Evolutionary conservation across 768 basidiomycete species (phyloP).

Genomic region (Tylopilus plumbeoviolaceoides): DNA sequence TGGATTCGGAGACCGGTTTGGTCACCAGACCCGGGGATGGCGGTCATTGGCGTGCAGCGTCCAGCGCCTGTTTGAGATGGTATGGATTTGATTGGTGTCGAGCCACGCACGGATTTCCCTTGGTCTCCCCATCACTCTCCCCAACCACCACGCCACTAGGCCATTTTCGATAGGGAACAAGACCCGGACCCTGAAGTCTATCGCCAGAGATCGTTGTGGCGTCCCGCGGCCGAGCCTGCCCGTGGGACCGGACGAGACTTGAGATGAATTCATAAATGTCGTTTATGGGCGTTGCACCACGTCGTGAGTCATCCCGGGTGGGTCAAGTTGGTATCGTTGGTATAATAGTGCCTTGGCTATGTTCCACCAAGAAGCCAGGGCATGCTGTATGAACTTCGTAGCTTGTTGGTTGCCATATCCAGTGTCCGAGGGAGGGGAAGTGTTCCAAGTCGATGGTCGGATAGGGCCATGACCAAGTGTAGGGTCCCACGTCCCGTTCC

Average conservation of each 20-base stretch:
- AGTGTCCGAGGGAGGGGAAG: neutral
- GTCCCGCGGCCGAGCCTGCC: constrained; percentile 13
- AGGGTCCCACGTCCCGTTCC: constrained; percentile 6
- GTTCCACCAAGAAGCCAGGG: neutral
- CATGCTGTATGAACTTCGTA: constrained; percentile 5
- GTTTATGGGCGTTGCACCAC: neutral
- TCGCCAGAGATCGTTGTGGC: constrained; percentile 10
- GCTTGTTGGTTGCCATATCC: neutral
- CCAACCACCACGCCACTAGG: neutral
- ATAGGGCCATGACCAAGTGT: neutral
- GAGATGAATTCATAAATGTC: constrained; percentile 8
- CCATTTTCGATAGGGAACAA: neutral
- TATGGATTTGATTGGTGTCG: neutral
- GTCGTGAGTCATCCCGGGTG: neutral
- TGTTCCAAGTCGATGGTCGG: neutral
- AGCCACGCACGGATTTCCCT: neutral
- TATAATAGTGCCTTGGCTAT: neutral
- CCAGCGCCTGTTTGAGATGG: neutral
- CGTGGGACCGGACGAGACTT: neutral
- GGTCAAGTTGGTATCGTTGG: neutral
- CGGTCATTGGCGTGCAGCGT: neutral
- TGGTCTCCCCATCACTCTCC: neutral
- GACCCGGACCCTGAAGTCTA: constrained; percentile 15
- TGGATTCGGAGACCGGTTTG: neutral
- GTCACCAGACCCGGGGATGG: neutral